A percentile compares a stretch with the other conserved stretches of the same genome.
Conservation (phyloP, 2,329 filamentous ascomycete species). For the Hirsutella minnesotensis region DNA sequence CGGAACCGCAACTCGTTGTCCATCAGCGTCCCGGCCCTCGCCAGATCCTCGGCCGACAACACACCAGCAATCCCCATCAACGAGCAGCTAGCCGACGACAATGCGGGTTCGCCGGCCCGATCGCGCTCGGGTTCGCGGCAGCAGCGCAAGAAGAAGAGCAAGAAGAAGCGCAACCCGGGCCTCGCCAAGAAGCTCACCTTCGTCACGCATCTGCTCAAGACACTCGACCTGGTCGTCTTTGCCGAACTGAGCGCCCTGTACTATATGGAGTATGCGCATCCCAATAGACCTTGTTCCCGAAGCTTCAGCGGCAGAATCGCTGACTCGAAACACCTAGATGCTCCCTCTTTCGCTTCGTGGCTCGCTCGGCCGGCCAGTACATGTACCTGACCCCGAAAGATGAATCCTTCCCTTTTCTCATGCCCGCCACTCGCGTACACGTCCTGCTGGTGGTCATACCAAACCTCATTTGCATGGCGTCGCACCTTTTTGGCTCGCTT, state of each 20-base stretch:
- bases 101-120: constrained; percentile 7
- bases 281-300: background rate
- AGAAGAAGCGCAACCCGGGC: constrained; percentile 26
- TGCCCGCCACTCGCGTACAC: constrained; percentile 44
- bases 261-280: constrained; percentile 52
- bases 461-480: constrained; percentile 47
- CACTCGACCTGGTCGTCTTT: constrained; percentile 51
- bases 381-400: constrained; percentile 53
- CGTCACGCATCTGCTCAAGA: constrained; percentile 46
- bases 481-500: constrained; percentile 44
- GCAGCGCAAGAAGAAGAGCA: constrained; percentile 23
- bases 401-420: constrained; percentile 40
- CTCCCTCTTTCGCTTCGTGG: constrained; percentile 49
- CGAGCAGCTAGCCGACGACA: background rate
- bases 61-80: background rate
- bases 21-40: background rate
- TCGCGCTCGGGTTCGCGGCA: constrained; percentile 17
- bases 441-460: constrained; percentile 46
- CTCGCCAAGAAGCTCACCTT: constrained; percentile 48
- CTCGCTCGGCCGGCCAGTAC: constrained; percentile 48
- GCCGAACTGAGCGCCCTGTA: constrained; percentile 54
- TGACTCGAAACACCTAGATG: constrained; percentile 31
- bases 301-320: background rate
- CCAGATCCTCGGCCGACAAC: background rate
- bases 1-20: constrained; percentile 1